phyloP scores from a whole-genome alignment of 2,329 filamentous ascomycete genomes.

The Penicillium sp. region DNA sequence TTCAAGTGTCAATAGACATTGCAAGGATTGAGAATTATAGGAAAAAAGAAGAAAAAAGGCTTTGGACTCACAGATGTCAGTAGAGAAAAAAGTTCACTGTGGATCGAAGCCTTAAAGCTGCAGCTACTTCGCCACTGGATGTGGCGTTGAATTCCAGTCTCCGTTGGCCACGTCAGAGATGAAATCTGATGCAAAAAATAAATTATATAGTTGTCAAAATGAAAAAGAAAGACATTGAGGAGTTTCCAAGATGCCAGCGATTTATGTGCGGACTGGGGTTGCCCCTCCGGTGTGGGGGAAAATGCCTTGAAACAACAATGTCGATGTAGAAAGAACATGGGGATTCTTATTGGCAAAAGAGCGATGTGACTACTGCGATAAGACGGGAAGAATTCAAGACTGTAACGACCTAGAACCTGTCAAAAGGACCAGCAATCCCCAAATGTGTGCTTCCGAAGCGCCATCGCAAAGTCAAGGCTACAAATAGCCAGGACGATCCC shows the following conservation, averaged over 20 bases:
- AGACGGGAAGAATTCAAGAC: constrained; percentile 14
- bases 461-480: constrained; percentile 15
- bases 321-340: constrained; percentile 18
- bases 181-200: constrained; percentile 5
- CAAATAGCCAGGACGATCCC: constrained; percentile 8
- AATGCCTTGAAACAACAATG: constrained; percentile 9
- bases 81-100: constrained; percentile 21
- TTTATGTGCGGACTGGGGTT: constrained; percentile 17
- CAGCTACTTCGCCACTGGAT: constrained; percentile 41
- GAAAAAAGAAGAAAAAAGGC: constrained; percentile 3
- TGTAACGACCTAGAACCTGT: constrained; percentile 14
- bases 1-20: constrained; percentile 8
- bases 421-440: constrained; percentile 3
- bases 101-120: constrained; percentile 24
- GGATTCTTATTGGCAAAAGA: constrained; percentile 26
- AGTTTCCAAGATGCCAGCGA: constrained; percentile 4
- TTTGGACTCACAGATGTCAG: constrained; percentile 11
- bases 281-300: constrained; percentile 20
- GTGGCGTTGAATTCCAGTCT: constrained; percentile 17
- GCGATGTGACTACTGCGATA: constrained; percentile 21
- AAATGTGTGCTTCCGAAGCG: constrained; percentile 14
- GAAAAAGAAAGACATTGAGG: not conserved
- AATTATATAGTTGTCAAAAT: not conserved
- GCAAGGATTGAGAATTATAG: constrained; percentile 5
- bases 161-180: constrained; percentile 35